These are phyloP conservation scores for Vanrija pseudolonga DNA, from an alignment of 1,284 basidiomycete species.

Conservation along the genomic window DNA sequence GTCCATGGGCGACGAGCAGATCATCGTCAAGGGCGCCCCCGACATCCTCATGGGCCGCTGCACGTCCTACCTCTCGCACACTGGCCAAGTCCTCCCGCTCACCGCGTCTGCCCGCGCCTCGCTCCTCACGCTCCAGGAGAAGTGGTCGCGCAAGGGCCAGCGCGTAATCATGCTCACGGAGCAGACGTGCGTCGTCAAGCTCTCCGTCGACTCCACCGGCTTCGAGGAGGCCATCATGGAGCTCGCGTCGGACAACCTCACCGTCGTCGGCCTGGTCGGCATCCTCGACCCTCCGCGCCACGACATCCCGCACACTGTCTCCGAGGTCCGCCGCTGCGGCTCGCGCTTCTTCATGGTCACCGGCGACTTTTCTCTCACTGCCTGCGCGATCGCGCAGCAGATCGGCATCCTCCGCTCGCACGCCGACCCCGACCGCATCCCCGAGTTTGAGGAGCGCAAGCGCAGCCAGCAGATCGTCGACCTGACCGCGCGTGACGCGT, in stretches of 20 bases:
- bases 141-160: slow-evolving; percentile 59
- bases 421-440: slow-evolving; percentile 42
- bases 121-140: slow-evolving; percentile 51
- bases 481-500: slow-evolving; percentile 1
- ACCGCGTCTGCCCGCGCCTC: slow-evolving; percentile 28
- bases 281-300: slow-evolving; percentile 62
- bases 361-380: slow-evolving; percentile 56
- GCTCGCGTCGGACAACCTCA: slow-evolving; percentile 50
- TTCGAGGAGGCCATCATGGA: slow-evolving; percentile 41
- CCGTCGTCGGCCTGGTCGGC: slow-evolving; percentile 61
- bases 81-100: slow-evolving; percentile 48
- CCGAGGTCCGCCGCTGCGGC: slow-evolving; percentile 58
- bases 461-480: slow-evolving; percentile 20
- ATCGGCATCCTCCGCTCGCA: slow-evolving; percentile 59
- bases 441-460: slow-evolving; percentile 16
- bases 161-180: slow-evolving; percentile 57
- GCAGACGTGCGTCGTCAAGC: slow-evolving; percentile 20
- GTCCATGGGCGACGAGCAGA: slow-evolving; percentile 20
- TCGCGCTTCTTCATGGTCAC: slow-evolving; percentile 68
- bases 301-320: slow-evolving; percentile 57
- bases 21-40: slow-evolving; percentile 60
- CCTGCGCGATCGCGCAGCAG: slow-evolving; percentile 57
- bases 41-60: slow-evolving; percentile 58
- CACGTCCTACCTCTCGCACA: slow-evolving; percentile 44
- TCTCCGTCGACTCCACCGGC: slow-evolving; percentile 40